Evolutionary conservation across 1,284 basidiomycete species (phyloP).

Genomic region (Trichosporon ovoides): DNA sequence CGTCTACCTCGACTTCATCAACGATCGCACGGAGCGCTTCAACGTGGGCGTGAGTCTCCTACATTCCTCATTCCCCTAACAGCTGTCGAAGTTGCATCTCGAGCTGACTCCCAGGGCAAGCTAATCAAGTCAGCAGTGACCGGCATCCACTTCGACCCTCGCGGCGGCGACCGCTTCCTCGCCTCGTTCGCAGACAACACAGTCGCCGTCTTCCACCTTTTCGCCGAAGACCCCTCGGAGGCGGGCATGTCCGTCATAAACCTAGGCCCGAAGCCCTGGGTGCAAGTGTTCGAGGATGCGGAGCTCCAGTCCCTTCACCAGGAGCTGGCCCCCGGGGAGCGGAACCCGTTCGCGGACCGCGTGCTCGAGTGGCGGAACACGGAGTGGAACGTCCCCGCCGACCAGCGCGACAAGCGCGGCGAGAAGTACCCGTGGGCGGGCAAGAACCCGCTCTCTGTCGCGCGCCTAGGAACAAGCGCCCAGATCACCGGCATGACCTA

Average conservation of each 20-base stretch:
- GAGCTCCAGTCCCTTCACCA: not conserved
- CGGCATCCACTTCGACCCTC: constrained; percentile 82
- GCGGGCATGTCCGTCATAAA: constrained; percentile 22
- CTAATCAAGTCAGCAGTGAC: constrained; percentile 75
- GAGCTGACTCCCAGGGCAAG: constrained; percentile 56
- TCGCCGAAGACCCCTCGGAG: constrained; percentile 39
- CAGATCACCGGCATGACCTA: constrained; percentile 77
- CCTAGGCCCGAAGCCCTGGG: constrained; percentile 35
- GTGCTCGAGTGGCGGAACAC: constrained; percentile 48
- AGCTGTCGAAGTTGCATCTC: not conserved
- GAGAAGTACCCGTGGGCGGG: constrained; percentile 42
- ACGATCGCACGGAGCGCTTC: constrained; percentile 69
- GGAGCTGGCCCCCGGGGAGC: constrained; percentile 2
- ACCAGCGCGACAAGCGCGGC: constrained; percentile 30
- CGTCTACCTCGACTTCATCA: constrained; percentile 75
- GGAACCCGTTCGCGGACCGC: constrained; percentile 17
- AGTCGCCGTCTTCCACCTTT: constrained; percentile 41
- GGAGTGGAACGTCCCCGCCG: constrained; percentile 34
- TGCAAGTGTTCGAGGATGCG: constrained; percentile 24
- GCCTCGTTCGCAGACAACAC: constrained; percentile 74
- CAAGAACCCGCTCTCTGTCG: constrained; percentile 46
- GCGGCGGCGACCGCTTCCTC: constrained; percentile 75
- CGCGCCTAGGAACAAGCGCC: constrained; percentile 48
- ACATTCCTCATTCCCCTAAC: not conserved
- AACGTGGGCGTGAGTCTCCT: constrained; percentile 77